phyloP scores from a whole-genome alignment of 164 flowering plant species.

The Litsea cubeba region DNA sequence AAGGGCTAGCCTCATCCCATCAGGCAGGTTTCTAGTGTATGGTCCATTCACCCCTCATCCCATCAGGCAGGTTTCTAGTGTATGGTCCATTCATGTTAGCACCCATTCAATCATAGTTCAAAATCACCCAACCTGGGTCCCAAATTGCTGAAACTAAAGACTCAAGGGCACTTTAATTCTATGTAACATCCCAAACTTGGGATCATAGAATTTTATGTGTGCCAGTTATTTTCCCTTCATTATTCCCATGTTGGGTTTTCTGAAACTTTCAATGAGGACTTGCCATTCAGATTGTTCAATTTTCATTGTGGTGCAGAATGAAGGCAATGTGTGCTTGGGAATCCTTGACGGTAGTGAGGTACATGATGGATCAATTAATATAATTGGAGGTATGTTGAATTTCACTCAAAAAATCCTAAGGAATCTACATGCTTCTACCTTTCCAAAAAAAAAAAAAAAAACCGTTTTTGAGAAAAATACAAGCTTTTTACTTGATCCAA shows the following conservation, averaged over 20 bases:
- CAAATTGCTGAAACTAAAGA: background rate
- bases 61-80: background rate
- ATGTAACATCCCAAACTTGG: background rate
- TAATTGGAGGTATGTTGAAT: constrained; percentile 61
- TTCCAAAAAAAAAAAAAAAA: too few species aligned
- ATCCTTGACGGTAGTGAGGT: constrained; percentile 70
- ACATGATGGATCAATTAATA: constrained; percentile 49
- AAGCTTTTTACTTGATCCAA: background rate
- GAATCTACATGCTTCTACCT: background rate
- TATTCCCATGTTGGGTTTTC: background rate
- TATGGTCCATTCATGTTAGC: background rate
- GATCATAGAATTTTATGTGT: background rate
- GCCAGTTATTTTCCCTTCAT: background rate
- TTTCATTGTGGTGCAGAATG: constrained; percentile 32
- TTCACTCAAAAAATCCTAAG: background rate
- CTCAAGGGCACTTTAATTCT: background rate
- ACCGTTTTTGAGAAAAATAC: too few species aligned
- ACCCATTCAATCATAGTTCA: background rate
- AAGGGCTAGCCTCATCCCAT: background rate
- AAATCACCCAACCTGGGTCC: background rate
- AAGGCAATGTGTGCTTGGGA: constrained; percentile 78
- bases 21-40: background rate
- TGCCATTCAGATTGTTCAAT: background rate
- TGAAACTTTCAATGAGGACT: background rate
- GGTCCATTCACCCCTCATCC: background rate